phyloP scores from a whole-genome alignment of 441 rosid species.

The Oxalis stricta region DNA sequence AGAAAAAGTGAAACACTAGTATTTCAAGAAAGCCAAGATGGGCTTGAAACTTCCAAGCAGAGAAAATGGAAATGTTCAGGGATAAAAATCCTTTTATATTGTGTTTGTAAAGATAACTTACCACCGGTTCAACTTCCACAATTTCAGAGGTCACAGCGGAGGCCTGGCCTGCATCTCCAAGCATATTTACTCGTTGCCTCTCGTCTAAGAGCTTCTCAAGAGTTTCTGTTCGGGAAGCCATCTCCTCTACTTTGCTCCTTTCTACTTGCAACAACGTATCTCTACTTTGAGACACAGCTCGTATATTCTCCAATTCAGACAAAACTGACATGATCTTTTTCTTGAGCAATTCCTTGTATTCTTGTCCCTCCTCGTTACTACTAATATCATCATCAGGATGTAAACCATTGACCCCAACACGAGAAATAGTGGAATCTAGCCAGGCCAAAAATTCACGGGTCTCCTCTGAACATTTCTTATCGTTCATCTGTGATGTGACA shows the following conservation, averaged over 20 bases:
- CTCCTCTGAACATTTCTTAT: constrained; percentile 46
- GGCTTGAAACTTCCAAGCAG: not conserved
- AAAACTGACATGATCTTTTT: constrained; percentile 40
- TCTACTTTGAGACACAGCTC: constrained; percentile 40
- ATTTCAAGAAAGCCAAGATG: not conserved
- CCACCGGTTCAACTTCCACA: constrained; percentile 82
- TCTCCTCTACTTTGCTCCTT: constrained; percentile 65
- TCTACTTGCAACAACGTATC: constrained; percentile 61
- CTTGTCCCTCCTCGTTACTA: constrained; percentile 22
- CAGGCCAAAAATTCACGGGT: constrained; percentile 45
- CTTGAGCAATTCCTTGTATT: constrained; percentile 52
- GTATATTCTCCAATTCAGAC: constrained; percentile 52
- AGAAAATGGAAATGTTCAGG: not conserved
- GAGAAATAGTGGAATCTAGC: constrained; percentile 46
- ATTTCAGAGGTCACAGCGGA: constrained; percentile 44
- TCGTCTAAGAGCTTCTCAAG: constrained; percentile 56
- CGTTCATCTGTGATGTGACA: constrained; percentile 54
- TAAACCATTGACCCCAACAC: constrained; percentile 27
- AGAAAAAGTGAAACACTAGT: constrained; percentile 7
- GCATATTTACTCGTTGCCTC: constrained; percentile 54
- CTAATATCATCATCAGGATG: constrained; percentile 30
- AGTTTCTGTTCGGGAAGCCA: constrained; percentile 46
- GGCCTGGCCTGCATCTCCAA: constrained; percentile 30
- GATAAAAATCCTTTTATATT: too few relatives aligned
- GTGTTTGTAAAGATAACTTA: constrained; percentile 37